Conservation (phyloP, 2,329 filamentous ascomycete genomes). For the Zymoseptoria brevis region DNA sequence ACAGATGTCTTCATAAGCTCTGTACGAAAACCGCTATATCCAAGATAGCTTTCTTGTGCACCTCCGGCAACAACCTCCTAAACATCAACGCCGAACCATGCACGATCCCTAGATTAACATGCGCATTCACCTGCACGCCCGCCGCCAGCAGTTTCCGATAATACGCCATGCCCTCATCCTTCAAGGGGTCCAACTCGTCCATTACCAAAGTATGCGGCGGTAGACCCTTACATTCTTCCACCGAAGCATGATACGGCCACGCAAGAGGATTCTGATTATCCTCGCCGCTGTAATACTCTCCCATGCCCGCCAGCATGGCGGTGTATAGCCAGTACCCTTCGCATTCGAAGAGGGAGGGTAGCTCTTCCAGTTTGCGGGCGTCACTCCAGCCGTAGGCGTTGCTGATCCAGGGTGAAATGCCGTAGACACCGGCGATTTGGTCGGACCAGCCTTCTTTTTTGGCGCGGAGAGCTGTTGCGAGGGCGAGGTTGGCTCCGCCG, state of each 20-base stretch:
- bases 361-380: constrained; percentile 17
- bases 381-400: constrained; percentile 14
- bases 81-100: constrained; percentile 22
- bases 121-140: constrained; percentile 19
- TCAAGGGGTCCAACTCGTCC: constrained; percentile 27
- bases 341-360: constrained; percentile 23
- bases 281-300: constrained; percentile 19
- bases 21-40: constrained; percentile 23
- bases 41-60: constrained; percentile 16
- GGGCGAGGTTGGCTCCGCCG: constrained; percentile 25
- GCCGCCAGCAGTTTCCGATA: constrained; percentile 21
- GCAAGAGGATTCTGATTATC: constrained; percentile 21
- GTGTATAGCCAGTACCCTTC: constrained; percentile 22
- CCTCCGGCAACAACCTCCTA: constrained; percentile 20
- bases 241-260: constrained; percentile 26
- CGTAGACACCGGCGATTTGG: constrained; percentile 23
- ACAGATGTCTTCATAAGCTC: constrained; percentile 8
- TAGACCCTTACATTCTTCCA: constrained; percentile 24
- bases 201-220: constrained; percentile 23
- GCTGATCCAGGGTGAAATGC: constrained; percentile 22
- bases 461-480: constrained; percentile 24
- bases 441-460: constrained; percentile 24
- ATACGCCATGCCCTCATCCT: constrained; percentile 26
- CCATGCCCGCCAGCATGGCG: constrained; percentile 12
- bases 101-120: constrained; percentile 22